A percentile compares a stretch with the other conserved stretches of the same genome.
Conservation (phyloP, 768 basidiomycete genomes). For the Gloeophyllum trabeum region DNA sequence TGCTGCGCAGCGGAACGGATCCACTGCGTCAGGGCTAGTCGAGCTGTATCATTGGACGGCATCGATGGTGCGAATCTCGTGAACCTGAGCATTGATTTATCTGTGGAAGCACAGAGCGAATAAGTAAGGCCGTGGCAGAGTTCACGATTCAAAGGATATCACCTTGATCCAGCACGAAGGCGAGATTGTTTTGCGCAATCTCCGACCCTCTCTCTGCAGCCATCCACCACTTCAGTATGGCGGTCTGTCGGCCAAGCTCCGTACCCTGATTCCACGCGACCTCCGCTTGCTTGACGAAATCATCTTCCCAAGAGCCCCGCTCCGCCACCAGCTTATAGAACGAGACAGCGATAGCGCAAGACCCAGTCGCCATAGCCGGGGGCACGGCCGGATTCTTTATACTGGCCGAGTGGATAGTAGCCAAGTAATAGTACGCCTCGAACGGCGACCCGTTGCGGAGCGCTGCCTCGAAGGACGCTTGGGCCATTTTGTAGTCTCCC, state of each 20-base stretch:
- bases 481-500: too few relatives aligned
- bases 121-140: conserved; percentile 20
- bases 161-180: conserved; percentile 90
- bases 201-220: conserved; percentile 90
- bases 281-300: conserved; percentile 75
- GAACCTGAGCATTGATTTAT: conserved; percentile 56
- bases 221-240: conserved; percentile 91
- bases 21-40: conserved; percentile 86
- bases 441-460: conserved; percentile 83
- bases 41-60: conserved; percentile 77
- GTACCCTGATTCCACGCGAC: conserved; percentile 58
- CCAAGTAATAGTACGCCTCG: conserved; percentile 92
- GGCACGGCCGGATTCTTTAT: conserved; percentile 24
- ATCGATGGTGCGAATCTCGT: conserved; percentile 58
- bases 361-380: conserved; percentile 30
- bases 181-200: conserved; percentile 90
- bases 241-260: conserved; percentile 66
- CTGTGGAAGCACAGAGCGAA: conserved; percentile 21
- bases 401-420: conserved; percentile 61
- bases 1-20: conserved; percentile 87
- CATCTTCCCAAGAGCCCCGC: conserved; percentile 79
- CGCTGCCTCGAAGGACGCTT: conserved; percentile 73
- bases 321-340: conserved; percentile 92
- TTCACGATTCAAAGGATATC: conserved; percentile 9
- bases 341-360: conserved; percentile 83